Evolutionary conservation across 495 filamentous ascomycete species (phyloP).

Genomic region (Xanthoparmelia taractica): DNA sequence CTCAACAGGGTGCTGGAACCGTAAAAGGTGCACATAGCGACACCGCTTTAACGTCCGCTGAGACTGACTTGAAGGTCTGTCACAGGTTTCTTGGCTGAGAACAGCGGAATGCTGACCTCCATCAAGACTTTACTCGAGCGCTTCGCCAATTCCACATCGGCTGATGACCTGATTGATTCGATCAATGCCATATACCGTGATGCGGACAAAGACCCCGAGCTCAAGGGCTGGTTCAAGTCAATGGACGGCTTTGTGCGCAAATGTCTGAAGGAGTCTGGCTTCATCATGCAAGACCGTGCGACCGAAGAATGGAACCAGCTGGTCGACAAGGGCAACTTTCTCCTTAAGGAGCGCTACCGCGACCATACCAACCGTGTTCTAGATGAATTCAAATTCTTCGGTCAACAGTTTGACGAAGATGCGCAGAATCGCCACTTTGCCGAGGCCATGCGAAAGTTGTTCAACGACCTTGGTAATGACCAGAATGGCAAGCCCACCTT

Average conservation of each 20-base stretch:
- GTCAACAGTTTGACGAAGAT: constrained; percentile 81
- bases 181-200: constrained; percentile 86
- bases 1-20: constrained; percentile 53
- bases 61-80: constrained; percentile 70
- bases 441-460: constrained; percentile 70
- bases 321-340: constrained; percentile 78
- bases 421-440: constrained; percentile 75
- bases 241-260: constrained; percentile 71
- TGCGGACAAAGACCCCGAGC: constrained; percentile 79
- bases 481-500: constrained; percentile 77
- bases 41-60: constrained; percentile 55
- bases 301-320: constrained; percentile 75
- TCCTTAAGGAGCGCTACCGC: constrained; percentile 83
- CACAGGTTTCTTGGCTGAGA: constrained; percentile 29
- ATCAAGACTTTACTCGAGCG: constrained; percentile 78
- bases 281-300: constrained; percentile 76
- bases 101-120: constrained; percentile 40
- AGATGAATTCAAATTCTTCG: constrained; percentile 85
- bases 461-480: constrained; percentile 78
- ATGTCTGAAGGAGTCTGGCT: constrained; percentile 82
- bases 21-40: constrained; percentile 62
- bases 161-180: constrained; percentile 75
- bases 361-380: constrained; percentile 79
- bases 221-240: constrained; percentile 81
- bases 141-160: constrained; percentile 89